A percentile compares a stretch with the other conserved stretches of the same genome.
Conservation (phyloP, 2,329 filamentous ascomycete species). For the Myotisia sp. region DNA sequence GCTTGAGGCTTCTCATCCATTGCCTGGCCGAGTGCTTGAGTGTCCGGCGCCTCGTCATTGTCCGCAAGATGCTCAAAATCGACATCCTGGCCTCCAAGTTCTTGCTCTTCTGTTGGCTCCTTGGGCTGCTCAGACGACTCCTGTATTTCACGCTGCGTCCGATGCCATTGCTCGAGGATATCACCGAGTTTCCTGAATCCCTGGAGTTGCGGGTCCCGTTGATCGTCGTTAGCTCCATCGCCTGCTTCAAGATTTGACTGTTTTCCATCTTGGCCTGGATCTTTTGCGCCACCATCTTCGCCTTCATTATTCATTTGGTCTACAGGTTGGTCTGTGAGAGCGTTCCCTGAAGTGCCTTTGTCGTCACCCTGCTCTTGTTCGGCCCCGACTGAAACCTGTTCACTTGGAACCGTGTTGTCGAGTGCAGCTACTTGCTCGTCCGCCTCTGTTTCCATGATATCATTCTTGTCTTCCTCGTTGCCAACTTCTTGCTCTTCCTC, state of each 20-base stretch:
- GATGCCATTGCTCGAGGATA: constrained; percentile 82
- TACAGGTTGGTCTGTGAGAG: constrained; percentile 30
- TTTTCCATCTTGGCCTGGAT: constrained; percentile 19
- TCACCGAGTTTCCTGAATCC: constrained; percentile 93
- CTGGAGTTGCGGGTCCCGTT: constrained; percentile 39
- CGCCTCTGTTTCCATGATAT: constrained; percentile 32
- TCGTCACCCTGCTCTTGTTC: constrained; percentile 30
- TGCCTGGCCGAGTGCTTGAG: constrained; percentile 80
- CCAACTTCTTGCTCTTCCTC: constrained; percentile 20
- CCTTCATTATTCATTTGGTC: constrained; percentile 32
- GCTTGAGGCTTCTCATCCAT: constrained; percentile 74
- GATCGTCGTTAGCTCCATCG: constrained; percentile 22
- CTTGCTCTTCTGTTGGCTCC: constrained; percentile 39
- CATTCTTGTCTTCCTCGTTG: constrained; percentile 40
- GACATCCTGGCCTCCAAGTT: constrained; percentile 59
- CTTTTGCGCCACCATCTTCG: constrained; percentile 22
- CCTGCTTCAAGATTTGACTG: constrained; percentile 17
- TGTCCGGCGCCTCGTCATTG: constrained; percentile 66
- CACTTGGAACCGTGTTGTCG: constrained; percentile 37
- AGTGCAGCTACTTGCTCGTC: constrained; percentile 39
- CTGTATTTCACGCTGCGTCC: constrained; percentile 70
- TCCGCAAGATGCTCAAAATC: constrained; percentile 90
- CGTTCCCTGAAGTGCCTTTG: constrained; percentile 33
- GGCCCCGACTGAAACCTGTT: constrained; percentile 26
- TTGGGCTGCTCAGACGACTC: constrained; percentile 43